A percentile compares a stretch with the other conserved stretches of the same genome.
These are phyloP conservation scores for Phytophthora tentaculata DNA, from an alignment of 352 stramenopile genomes.

Conservation along the genomic window DNA sequence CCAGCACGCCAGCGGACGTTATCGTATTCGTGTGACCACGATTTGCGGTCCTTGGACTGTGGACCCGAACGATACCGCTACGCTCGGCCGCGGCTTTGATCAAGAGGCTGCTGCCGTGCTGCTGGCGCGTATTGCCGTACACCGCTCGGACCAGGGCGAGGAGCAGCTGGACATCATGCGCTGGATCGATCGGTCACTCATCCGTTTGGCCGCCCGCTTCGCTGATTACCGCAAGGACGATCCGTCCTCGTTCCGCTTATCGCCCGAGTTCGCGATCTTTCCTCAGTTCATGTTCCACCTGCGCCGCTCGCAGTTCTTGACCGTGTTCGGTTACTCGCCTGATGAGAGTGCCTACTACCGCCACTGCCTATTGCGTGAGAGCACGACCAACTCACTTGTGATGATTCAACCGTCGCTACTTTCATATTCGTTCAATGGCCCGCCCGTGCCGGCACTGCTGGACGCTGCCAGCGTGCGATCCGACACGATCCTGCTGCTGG, in stretches of 20 bases:
- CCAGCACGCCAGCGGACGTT: conserved; percentile 96
- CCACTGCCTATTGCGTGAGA: conserved; percentile 95
- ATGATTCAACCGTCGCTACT: conserved; percentile 99
- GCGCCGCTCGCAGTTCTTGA: conserved; percentile 98
- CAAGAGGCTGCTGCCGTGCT: conserved; percentile 98
- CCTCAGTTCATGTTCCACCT: conserved; percentile 99
- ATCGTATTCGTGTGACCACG: conserved; percentile 97
- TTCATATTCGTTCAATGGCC: conserved; percentile 96
- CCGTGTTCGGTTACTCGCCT: conserved; percentile 98
- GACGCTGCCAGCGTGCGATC: conserved; percentile 93
- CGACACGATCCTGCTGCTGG: conserved; percentile 98
- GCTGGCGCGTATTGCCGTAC: conserved; percentile 91
- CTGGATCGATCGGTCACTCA: conserved; percentile 97
- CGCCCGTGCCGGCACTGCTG: conserved; percentile 90
- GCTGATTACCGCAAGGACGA: conserved; percentile 99
- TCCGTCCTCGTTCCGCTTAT: conserved; percentile 96
- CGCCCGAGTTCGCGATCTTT: conserved; percentile 98
- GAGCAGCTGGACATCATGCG: conserved; percentile 91
- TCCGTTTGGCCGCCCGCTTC: conserved; percentile 98
- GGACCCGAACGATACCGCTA: conserved; percentile 92
- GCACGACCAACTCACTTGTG: conserved; percentile 98
- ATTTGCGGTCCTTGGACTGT: conserved; percentile 95
- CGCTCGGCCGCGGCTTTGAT: conserved; percentile 97
- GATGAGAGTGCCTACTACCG: conserved; percentile 99
- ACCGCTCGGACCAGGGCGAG: conserved; percentile 85